Percentiles rank a stretch among this genome's conserved stretches.
Conservation (phyloP, 2,329 filamentous ascomycete species). For the Diaporthe amygdali region DNA sequence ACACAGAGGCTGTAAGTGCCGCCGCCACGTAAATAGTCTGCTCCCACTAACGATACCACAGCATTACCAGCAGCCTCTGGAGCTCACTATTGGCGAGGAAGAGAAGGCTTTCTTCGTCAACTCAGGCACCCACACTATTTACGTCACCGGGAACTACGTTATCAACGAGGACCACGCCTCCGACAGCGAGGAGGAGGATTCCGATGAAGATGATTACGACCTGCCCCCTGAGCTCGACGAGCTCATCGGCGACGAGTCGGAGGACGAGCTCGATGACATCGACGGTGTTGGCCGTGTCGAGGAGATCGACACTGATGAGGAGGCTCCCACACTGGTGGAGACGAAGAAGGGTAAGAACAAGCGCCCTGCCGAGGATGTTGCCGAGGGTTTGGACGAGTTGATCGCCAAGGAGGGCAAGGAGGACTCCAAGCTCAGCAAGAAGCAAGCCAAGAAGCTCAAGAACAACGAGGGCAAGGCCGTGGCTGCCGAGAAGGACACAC, state of each 20-base stretch:
- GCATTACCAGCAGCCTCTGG: constrained; percentile 94
- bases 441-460: constrained; percentile 97
- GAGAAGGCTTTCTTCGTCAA: constrained; percentile 94
- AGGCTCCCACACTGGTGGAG: constrained; percentile 65
- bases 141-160: constrained; percentile 96
- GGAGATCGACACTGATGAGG: constrained; percentile 81
- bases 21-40: constrained; percentile 4
- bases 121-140: constrained; percentile 86
- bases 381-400: constrained; percentile 78
- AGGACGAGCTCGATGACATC: constrained; percentile 80
- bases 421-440: constrained; percentile 86
- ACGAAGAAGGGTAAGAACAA: constrained; percentile 87
- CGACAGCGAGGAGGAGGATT: constrained; percentile 69
- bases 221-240: constrained; percentile 81
- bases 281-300: constrained; percentile 77
- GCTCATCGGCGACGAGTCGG: constrained; percentile 70
- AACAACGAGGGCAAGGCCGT: constrained; percentile 96
- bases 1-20: constrained; percentile 80
- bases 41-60: constrained; percentile 46
- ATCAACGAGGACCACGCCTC: constrained; percentile 70
- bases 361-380: constrained; percentile 78
- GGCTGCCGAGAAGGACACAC: constrained; percentile 59
- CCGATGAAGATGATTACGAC: constrained; percentile 86
- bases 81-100: constrained; percentile 87
- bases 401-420: constrained; percentile 76